These are phyloP conservation scores for Pisolithus marmoratus DNA, from an alignment of 768 basidiomycete genomes.

Conservation along the genomic window DNA sequence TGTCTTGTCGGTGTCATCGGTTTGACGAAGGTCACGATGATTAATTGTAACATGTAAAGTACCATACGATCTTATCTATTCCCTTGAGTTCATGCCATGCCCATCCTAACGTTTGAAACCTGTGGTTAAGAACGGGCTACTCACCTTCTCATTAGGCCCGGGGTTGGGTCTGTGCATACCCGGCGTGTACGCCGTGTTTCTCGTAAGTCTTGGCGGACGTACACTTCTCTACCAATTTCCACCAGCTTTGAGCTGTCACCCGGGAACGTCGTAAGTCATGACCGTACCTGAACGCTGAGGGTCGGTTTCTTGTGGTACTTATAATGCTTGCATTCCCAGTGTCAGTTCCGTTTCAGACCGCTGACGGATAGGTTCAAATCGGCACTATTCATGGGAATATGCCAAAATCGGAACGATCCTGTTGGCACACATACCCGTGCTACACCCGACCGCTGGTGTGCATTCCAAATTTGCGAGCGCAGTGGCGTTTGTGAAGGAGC, in stretches of 20 bases:
- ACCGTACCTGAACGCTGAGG: not conserved
- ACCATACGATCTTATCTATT: too few relatives aligned
- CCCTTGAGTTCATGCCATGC: slow-evolving; percentile 8
- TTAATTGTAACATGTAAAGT: too few relatives aligned
- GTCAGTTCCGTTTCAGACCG: slow-evolving; percentile 75
- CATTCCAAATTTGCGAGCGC: slow-evolving; percentile 62
- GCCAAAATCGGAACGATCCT: slow-evolving; percentile 80
- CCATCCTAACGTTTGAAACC: slow-evolving; percentile 21
- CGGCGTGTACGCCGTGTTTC: slow-evolving; percentile 92
- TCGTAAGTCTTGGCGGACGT: slow-evolving; percentile 43
- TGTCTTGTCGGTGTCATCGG: too few relatives aligned
- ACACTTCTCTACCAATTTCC: not conserved
- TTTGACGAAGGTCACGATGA: too few relatives aligned
- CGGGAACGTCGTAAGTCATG: slow-evolving; percentile 79
- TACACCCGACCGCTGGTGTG: slow-evolving; percentile 61
- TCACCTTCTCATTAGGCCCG: slow-evolving; percentile 30
- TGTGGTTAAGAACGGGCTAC: not conserved
- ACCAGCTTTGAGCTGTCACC: slow-evolving; percentile 82
- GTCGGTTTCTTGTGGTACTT: not conserved
- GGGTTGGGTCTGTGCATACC: slow-evolving; percentile 69
- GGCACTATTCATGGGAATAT: slow-evolving; percentile 78
- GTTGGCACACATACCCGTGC: slow-evolving; percentile 75
- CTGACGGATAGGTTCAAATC: slow-evolving; percentile 82
- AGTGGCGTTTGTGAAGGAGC: slow-evolving; percentile 65
- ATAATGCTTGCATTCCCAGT: slow-evolving; percentile 40